Conservation (phyloP, 83 land plant genomes). For the Picea abies region DNA sequence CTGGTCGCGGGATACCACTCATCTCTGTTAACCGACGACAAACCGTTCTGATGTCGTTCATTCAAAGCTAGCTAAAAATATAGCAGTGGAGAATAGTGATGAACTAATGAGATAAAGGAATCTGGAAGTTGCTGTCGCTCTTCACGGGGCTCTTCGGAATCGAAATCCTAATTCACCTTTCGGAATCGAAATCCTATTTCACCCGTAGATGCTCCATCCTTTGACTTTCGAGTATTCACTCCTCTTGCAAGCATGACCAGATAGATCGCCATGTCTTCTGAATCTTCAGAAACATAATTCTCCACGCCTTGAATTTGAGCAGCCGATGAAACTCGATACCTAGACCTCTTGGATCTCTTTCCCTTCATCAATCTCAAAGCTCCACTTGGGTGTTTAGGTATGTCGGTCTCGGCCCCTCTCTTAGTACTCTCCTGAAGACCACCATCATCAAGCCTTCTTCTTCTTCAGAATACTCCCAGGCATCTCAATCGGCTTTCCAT, state of each 20-base stretch:
- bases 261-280: constrained; percentile 62
- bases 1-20: no score
- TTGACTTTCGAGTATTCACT: constrained; percentile 24
- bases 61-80: no score
- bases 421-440: neutral
- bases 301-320: neutral
- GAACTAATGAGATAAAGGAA: no score
- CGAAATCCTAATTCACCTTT: no score
- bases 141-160: no score
- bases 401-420: neutral
- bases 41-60: no score
- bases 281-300: constrained; percentile 9
- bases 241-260: constrained; percentile 49
- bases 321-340: neutral
- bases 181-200: no score
- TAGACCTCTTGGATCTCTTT: constrained; percentile 14
- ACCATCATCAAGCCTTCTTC: neutral
- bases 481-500: constrained; percentile 69
- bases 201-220: constrained; percentile 7
- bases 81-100: no score
- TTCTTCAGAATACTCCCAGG: constrained; percentile 37
- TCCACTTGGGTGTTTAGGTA: neutral
- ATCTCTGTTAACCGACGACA: no score
- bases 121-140: no score
- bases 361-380: constrained; percentile 4